Base-by-base conservation (phyloP, 345 rosid species). In the Triadica sebifera region DNA sequence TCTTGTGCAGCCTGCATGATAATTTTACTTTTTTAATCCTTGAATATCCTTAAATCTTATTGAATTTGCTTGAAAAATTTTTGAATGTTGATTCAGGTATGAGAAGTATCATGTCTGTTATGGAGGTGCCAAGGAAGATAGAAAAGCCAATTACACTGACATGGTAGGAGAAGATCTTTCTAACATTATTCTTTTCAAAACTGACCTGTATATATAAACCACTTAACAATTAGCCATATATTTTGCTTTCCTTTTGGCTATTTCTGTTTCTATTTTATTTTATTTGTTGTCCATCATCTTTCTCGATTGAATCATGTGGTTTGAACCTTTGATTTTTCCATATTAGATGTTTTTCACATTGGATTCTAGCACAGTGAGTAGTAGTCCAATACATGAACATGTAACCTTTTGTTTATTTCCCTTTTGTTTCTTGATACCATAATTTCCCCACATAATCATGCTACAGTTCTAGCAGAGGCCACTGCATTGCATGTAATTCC, bases 111-210 rank as follows among this genome's bases (percentile, higher is more conserved):
- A 96, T 76, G 88, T 67, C 55, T 70, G 24, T 63, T 81, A 90
- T 80, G 97, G 99, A 78, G 98, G 97, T 77, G 89, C 85, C 3
- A 93, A 88, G 84, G 97, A 91, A 85, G 95, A 89, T 68, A 88
- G 97, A 80, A 96, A 86, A 83, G 85, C 90, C 20, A 90, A 91
- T 75, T 93, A 90, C 80, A 80, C 89, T 47, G 99, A 96, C 85
- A 91, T 96, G 99, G 98, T 96, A 80, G 74, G 83, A 41, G 19
- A 67, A 29, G 34, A 29, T 29, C 34, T 29, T 1, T 51, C 56
- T 55, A 8, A 22, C 52, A 20, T 65, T 22, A 67, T 77, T 29
- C 16, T 10, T 56, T 69, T 41, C 43, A 29, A 69, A 19, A 62
- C 12, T 61, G 43, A 53, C 24, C 63, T n/a, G 1, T 29, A 46